Evolutionary conservation across 345 rosid genomes (phyloP).

Genomic region (Dimocarpus longan): DNA sequence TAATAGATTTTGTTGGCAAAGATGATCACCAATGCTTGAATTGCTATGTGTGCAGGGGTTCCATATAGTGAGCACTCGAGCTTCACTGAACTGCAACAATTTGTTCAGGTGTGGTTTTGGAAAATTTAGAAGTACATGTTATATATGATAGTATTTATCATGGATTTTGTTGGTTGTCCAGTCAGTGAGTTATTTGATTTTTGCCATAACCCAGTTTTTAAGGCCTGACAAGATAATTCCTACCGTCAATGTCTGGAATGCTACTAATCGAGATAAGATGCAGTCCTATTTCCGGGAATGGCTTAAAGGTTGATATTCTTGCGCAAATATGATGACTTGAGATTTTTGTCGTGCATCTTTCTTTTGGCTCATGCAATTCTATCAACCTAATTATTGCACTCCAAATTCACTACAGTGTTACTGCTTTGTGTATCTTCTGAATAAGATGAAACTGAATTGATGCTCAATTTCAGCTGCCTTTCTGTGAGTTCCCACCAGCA

Average conservation of each 20-base stretch:
- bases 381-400: background rate
- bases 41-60: conserved; percentile 50
- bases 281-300: conserved; percentile 67
- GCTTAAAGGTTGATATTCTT: conserved; percentile 44
- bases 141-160: conserved; percentile 7
- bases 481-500: background rate
- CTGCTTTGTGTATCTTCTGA: background rate
- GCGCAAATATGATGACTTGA: background rate
- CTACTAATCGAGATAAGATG: conserved; percentile 72
- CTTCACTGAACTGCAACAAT: conserved; percentile 70
- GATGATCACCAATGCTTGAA: conserved; percentile 6
- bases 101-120: conserved; percentile 58
- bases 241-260: conserved; percentile 63
- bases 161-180: background rate
- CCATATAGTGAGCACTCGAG: conserved; percentile 89
- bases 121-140: background rate
- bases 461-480: background rate
- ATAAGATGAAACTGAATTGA: background rate
- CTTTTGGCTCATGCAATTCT: background rate
- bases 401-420: background rate
- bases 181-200: background rate
- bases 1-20: background rate
- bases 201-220: conserved; percentile 51
- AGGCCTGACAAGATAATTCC: conserved; percentile 79
- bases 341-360: background rate